Base-by-base conservation (phyloP, 75 land plant species). In the Azolla pinnata region DNA sequence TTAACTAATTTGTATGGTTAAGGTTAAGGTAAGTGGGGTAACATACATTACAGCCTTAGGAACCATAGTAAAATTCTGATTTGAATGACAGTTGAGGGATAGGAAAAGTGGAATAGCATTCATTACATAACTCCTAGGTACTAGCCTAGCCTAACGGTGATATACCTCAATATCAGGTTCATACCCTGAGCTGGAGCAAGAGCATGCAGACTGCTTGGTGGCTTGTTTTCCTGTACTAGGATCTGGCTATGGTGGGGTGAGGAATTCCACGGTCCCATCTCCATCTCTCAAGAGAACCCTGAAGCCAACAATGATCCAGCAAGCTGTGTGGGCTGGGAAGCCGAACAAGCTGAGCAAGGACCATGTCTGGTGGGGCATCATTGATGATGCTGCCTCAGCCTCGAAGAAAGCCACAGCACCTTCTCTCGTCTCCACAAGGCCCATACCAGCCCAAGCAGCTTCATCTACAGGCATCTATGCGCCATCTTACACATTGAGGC, bases 281-380 rank as follows among this genome's bases (percentile, higher is more conserved):
- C 30, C 27, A 56, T 32, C 35, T 38, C 47, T 79, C 66, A 64
- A 75, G 56, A 29, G 35, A 7, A 69, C 60, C 5, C 44, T 78
- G 21, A 19, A 47, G 26, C 29, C 60, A 27, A 58, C 57, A 21
- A 58, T 73, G 45, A n/a, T n/a, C n/a, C 5, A 57, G 2, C 52
- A 56, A 2, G 26, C 85, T 51, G 64, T 61, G 49, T 92, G 93
- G 86, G 60, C 62, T 46, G 97, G 97, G 31, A 67, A 70, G 58
- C 78, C 83, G 1, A 88, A 88, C 72, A 49, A 57, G 28, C 80
- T 93, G 26, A 93, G 98, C 64, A 83, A 78, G 66, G 85, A 93
- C 59, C 98, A 93, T 68, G 74, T 93, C 5, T 75, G 72, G 34
- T 93, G 98, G 98, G 87, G 81, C 21, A 64, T 88, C 21, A 93